These are phyloP conservation scores for Rhodosporidiobolus odoratus DNA, from an alignment of 768 basidiomycete genomes.

Conservation along the genomic window DNA sequence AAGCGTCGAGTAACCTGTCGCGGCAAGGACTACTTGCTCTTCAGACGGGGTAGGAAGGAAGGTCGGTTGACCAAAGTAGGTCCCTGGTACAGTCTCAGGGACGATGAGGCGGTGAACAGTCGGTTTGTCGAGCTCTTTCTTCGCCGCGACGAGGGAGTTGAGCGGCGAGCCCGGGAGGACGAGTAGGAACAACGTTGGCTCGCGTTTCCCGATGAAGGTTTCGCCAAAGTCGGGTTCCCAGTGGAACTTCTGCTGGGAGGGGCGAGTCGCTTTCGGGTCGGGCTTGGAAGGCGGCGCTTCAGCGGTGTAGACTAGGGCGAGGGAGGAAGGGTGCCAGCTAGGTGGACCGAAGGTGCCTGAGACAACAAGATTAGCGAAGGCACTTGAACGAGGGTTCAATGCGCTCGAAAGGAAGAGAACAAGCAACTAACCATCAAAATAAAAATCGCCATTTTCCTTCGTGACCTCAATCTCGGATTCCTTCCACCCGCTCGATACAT, in stretches of 20 bases:
- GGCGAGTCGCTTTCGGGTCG: constrained; percentile 37
- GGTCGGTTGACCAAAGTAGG: constrained; percentile 56
- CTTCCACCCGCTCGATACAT: constrained; percentile 45
- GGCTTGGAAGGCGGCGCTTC: constrained; percentile 52
- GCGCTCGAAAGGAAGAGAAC: not conserved
- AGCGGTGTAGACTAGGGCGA: constrained; percentile 58
- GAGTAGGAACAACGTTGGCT: constrained; percentile 57
- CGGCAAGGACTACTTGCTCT: constrained; percentile 48
- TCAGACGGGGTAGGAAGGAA: constrained; percentile 49
- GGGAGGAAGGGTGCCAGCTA: constrained; percentile 56
- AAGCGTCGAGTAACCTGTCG: constrained; percentile 61
- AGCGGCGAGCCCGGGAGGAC: constrained; percentile 48
- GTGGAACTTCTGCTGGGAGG: constrained; percentile 49
- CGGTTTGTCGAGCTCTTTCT: constrained; percentile 14
- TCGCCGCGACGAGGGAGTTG: constrained; percentile 8
- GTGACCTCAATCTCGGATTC: constrained; percentile 58
- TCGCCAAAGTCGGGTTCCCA: constrained; percentile 64
- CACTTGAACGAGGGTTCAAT: not conserved
- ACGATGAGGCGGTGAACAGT: constrained; percentile 17
- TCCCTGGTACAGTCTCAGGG: not conserved
- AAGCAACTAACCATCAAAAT: constrained; percentile 59
- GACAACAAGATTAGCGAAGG: not conserved
- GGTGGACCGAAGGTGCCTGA: constrained; percentile 56
- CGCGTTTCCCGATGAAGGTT: constrained; percentile 54
- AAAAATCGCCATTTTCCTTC: constrained; percentile 58